Conservation (phyloP, 78 protist genomes). For the Cyanophora paradoxa region DNA sequence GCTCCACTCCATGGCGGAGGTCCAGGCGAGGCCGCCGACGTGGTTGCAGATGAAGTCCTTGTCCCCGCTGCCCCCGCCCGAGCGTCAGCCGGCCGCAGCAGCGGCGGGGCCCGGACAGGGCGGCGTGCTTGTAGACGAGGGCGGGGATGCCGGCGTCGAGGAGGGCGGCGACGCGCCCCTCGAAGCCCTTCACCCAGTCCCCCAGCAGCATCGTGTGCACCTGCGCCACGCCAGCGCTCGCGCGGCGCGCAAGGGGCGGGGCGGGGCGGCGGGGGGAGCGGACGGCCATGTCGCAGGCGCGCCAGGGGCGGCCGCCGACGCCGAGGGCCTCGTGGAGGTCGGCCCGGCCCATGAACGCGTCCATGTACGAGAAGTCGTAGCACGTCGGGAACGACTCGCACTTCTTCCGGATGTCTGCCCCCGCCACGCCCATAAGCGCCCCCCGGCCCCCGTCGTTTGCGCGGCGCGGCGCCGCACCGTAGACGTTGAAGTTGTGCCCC, state of each 20-base stretch:
- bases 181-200: slow-evolving; percentile 9
- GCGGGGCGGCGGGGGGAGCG: too few species aligned
- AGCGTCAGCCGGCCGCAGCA: background rate
- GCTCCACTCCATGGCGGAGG: background rate
- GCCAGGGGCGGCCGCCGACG: slow-evolving; percentile 25
- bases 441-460: background rate
- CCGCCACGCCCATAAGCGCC: background rate
- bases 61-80: background rate
- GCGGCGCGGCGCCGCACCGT: background rate
- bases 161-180: too few species aligned
- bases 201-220: background rate
- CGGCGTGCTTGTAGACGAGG: slow-evolving; percentile 30
- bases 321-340: slow-evolving; percentile 9
- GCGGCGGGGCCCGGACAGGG: background rate
- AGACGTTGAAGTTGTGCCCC: background rate
- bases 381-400: slow-evolving; percentile 43
- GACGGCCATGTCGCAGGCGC: background rate
- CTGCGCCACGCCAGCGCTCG: background rate
- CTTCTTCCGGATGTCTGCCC: slow-evolving; percentile 19
- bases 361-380: slow-evolving; percentile 49
- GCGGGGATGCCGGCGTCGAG: slow-evolving; percentile 25
- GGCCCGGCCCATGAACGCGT: background rate
- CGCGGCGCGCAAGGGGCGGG: too few species aligned
- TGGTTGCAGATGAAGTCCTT: slow-evolving; percentile 21
- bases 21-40: slow-evolving; percentile 27